phyloP scores from a whole-genome alignment of 305 asterid species.

The Salvia sclarea region DNA sequence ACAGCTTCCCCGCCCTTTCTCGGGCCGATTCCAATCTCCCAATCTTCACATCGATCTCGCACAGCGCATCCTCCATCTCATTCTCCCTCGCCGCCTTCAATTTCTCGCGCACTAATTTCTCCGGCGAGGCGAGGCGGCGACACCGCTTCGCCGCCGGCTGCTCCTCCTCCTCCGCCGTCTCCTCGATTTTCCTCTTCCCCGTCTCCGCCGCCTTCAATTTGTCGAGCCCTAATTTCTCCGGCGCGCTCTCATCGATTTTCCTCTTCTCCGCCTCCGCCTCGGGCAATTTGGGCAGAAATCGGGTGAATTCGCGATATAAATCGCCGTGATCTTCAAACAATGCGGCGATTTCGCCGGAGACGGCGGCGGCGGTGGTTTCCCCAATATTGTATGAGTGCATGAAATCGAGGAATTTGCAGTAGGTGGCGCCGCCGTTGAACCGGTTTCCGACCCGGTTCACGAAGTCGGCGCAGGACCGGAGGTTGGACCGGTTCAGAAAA shows the following conservation, averaged over 20 bases:
- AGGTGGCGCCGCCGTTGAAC: neutral
- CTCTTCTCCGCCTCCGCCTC: neutral
- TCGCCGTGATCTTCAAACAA: neutral
- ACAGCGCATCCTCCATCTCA: neutral
- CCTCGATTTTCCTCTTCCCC: neutral
- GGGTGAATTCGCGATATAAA: neutral
- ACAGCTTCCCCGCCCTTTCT: neutral
- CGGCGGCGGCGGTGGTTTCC: neutral
- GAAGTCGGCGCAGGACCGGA: neutral
- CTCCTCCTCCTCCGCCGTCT: neutral
- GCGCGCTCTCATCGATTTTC: neutral
- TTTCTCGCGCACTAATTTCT: neutral
- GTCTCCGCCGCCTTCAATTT: too few species aligned
- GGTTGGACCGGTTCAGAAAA: slow-evolving; percentile 7
- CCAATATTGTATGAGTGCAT: neutral
- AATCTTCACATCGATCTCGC: neutral
- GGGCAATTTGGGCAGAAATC: neutral
- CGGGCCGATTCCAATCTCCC: neutral
- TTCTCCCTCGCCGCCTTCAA: neutral
- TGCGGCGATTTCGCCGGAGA: neutral
- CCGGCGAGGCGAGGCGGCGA: neutral
- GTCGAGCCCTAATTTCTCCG: neutral
- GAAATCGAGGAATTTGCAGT: neutral
- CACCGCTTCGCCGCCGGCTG: neutral
- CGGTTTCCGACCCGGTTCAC: neutral